Conservation (phyloP, 208 protist genomes). For the Porcisia deanei region DNA sequence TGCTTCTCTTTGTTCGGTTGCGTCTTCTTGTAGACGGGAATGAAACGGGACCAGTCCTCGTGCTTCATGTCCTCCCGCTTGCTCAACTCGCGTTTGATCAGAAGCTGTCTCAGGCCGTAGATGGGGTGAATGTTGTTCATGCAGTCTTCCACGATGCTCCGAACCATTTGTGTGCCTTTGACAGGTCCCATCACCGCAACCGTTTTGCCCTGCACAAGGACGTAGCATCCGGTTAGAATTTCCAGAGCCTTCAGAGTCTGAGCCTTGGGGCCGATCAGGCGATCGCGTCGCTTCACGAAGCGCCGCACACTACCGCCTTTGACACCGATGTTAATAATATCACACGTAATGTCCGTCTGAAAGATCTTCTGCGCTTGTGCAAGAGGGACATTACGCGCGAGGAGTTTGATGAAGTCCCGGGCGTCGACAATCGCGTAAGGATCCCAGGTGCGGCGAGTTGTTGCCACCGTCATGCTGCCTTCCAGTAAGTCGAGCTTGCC, state of each 20-base stretch:
- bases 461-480: slow-evolving; percentile 98
- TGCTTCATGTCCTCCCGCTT: slow-evolving; percentile 96
- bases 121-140: slow-evolving; percentile 99
- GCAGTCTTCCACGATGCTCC: slow-evolving; percentile 98
- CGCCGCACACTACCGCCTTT: slow-evolving; percentile 96
- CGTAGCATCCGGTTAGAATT: slow-evolving; percentile 98
- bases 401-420: slow-evolving; percentile 98
- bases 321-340: slow-evolving; percentile 99
- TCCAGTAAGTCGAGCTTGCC: slow-evolving; percentile 95
- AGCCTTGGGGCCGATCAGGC: slow-evolving; percentile 98
- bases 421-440: slow-evolving; percentile 99
- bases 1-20: slow-evolving; percentile 90
- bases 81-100: slow-evolving; percentile 99
- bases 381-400: slow-evolving; percentile 96
- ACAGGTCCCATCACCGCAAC: slow-evolving; percentile 96
- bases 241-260: slow-evolving; percentile 98
- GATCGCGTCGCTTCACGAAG: slow-evolving; percentile 99
- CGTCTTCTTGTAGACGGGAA: slow-evolving; percentile 97
- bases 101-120: slow-evolving; percentile 99
- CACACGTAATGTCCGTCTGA: slow-evolving; percentile 96
- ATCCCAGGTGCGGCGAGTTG: slow-evolving; percentile 98
- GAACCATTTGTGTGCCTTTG: slow-evolving; percentile 96
- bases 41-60: slow-evolving; percentile 98
- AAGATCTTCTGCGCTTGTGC: slow-evolving; percentile 98
- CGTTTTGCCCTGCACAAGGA: slow-evolving; percentile 99